Percentiles rank a stretch among this genome's conserved stretches.
Conservation (phyloP, 2,329 filamentous ascomycete species). For the Aureobasidium zeae region DNA sequence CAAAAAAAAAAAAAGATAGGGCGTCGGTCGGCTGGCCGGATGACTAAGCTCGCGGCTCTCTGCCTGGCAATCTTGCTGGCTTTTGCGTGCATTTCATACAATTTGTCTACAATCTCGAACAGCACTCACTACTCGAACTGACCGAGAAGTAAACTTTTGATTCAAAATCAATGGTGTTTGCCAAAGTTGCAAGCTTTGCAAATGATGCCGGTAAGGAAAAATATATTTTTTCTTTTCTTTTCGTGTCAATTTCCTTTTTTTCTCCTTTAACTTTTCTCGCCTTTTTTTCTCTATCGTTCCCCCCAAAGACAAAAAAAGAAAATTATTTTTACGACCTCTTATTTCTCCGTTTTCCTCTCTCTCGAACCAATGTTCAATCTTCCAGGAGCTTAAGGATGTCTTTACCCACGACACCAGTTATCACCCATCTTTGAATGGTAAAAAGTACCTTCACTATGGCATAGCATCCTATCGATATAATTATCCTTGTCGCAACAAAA, state of each 20-base stretch:
- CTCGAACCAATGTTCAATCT: neutral
- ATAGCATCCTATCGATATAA: too few species aligned
- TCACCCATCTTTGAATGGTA: neutral
- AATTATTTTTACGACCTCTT: neutral
- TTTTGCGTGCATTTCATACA: neutral
- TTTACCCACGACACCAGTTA: too few species aligned
- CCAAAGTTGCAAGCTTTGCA: conserved; percentile 3
- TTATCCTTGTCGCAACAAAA: too few species aligned
- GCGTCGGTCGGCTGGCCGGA: too few species aligned
- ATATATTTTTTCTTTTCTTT: neutral
- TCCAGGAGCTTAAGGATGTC: too few species aligned
- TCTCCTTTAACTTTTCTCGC: neutral
- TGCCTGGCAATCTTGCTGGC: neutral
- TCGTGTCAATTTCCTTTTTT: neutral
- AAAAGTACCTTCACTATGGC: neutral
- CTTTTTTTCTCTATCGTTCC: neutral
- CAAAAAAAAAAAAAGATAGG: too few species aligned
- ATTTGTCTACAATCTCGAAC: conserved; percentile 5
- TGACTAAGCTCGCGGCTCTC: neutral
- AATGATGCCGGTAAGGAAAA: conserved; percentile 13
- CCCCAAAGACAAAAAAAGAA: too few species aligned
- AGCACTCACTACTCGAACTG: neutral
- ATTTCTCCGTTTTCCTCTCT: neutral
- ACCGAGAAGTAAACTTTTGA: neutral
- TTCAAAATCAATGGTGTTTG: neutral